Evolutionary conservation across 768 basidiomycete species (phyloP).

Genomic region (Lentinula guzmanii): DNA sequence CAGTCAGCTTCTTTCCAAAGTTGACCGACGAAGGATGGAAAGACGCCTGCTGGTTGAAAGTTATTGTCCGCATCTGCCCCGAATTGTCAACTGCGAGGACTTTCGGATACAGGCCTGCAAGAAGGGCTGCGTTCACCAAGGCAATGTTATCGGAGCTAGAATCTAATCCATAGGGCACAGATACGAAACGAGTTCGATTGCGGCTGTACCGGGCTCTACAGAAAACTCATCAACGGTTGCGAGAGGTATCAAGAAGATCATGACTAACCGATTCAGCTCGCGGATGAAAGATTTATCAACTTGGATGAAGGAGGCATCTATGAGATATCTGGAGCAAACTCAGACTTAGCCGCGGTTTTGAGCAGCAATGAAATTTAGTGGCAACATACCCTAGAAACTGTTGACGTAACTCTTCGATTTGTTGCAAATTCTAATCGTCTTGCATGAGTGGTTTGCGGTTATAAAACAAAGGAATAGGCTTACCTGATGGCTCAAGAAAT

Average conservation of each 20-base stretch:
- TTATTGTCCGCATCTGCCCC: slow-evolving; percentile 70
- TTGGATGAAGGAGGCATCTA: slow-evolving; percentile 82
- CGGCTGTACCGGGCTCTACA: slow-evolving; percentile 70
- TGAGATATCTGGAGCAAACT: slow-evolving; percentile 56
- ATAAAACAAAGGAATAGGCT: slow-evolving; percentile 7
- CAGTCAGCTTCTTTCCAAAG: slow-evolving; percentile 58
- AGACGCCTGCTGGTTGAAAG: slow-evolving; percentile 69
- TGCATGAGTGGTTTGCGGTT: not conserved
- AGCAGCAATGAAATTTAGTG: not conserved
- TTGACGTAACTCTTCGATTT: slow-evolving; percentile 93
- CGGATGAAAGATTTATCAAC: slow-evolving; percentile 59
- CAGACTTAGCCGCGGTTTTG: slow-evolving; percentile 12
- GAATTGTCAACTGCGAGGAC: slow-evolving; percentile 64
- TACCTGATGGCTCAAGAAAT: slow-evolving; percentile 82
- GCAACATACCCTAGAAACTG: slow-evolving; percentile 66
- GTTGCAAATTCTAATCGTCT: slow-evolving; percentile 69
- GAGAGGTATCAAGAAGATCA: slow-evolving; percentile 6
- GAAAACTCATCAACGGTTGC: not conserved
- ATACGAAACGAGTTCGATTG: slow-evolving; percentile 68
- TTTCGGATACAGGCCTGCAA: slow-evolving; percentile 89
- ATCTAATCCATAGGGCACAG: slow-evolving; percentile 67
- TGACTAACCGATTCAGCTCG: slow-evolving; percentile 61
- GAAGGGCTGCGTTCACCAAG: slow-evolving; percentile 75
- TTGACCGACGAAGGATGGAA: slow-evolving; percentile 95
- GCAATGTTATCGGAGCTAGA: slow-evolving; percentile 57